phyloP scores from a whole-genome alignment of 2,329 filamentous ascomycete species.

The Teratosphaeria pseudoeucalypti region DNA sequence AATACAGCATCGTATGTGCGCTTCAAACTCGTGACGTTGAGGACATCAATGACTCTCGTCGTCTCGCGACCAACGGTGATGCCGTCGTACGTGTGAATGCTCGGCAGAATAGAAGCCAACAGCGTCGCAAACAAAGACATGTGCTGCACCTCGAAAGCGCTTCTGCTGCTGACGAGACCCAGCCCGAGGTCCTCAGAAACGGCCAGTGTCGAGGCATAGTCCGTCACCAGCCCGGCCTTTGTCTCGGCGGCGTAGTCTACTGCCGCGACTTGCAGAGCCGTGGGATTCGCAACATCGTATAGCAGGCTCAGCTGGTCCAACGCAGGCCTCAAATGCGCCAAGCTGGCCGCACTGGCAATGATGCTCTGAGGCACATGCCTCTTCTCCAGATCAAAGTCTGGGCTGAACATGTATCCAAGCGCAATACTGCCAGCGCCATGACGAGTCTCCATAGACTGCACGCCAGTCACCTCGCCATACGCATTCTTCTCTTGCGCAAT shows the following conservation, averaged over 20 bases:
- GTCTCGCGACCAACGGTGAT: slow-evolving; percentile 75
- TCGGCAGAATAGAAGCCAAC: slow-evolving; percentile 67
- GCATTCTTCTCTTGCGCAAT: slow-evolving; percentile 62
- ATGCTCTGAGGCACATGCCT: slow-evolving; percentile 85
- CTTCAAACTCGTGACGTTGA: slow-evolving; percentile 61
- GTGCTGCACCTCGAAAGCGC: slow-evolving; percentile 86
- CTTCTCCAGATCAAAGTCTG: slow-evolving; percentile 88
- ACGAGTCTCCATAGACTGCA: slow-evolving; percentile 75
- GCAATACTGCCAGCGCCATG: slow-evolving; percentile 83
- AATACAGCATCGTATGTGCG: slow-evolving; percentile 58
- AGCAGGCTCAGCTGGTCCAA: slow-evolving; percentile 87
- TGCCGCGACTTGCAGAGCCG: slow-evolving; percentile 85
- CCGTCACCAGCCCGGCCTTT: slow-evolving; percentile 63
- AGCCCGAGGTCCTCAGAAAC: slow-evolving; percentile 84
- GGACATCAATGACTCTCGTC: slow-evolving; percentile 68
- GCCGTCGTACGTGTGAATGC: slow-evolving; percentile 80
- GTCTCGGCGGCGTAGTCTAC: slow-evolving; percentile 64
- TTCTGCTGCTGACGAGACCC: slow-evolving; percentile 73
- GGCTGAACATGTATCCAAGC: slow-evolving; percentile 93
- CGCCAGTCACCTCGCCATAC: slow-evolving; percentile 66
- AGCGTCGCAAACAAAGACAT: slow-evolving; percentile 84
- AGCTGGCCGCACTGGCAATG: slow-evolving; percentile 71
- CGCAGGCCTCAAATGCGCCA: slow-evolving; percentile 69
- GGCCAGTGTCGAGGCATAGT: slow-evolving; percentile 72
- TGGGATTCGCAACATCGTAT: slow-evolving; percentile 83